Conservation (phyloP, 257 asterid genomes). For the Sherardia arvensis region DNA sequence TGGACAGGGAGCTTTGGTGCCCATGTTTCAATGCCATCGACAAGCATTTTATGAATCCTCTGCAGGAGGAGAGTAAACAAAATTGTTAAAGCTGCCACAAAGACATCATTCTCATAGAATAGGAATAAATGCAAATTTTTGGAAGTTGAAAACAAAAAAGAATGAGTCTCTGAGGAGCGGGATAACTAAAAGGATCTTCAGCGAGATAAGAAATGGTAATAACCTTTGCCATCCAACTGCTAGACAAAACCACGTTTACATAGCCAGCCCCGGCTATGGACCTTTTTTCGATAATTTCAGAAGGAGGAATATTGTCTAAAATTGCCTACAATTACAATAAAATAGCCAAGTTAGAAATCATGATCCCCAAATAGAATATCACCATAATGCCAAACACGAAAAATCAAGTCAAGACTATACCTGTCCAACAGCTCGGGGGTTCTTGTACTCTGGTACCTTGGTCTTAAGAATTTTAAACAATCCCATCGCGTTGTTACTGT, state of each 20-base stretch:
- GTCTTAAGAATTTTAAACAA: constrained; percentile 70
- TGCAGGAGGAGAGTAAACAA: constrained; percentile 21
- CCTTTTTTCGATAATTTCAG: constrained; percentile 59
- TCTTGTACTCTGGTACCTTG: constrained; percentile 46
- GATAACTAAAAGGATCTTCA: too few species aligned
- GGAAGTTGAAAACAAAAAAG: neutral
- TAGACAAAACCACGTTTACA: constrained; percentile 61
- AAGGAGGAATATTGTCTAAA: constrained; percentile 58
- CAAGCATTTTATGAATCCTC: constrained; percentile 78
- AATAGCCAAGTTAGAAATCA: constrained; percentile 8
- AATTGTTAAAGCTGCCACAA: neutral
- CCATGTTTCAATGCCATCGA: constrained; percentile 75
- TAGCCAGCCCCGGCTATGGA: constrained; percentile 87
- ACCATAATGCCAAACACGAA: neutral
- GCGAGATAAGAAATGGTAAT: too few species aligned
- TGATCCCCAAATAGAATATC: neutral
- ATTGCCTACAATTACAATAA: constrained; percentile 50
- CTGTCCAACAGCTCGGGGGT: constrained; percentile 82
- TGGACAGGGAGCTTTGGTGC: constrained; percentile 75
- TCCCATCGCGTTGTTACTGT: constrained; percentile 96
- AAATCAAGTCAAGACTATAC: constrained; percentile 21
- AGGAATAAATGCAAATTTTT: constrained; percentile 2
- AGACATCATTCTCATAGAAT: neutral
- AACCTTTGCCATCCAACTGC: constrained; percentile 83
- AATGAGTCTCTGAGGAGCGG: neutral